A percentile compares a stretch with the other conserved stretches of the same genome.
Conservation (phyloP, 2,329 filamentous ascomycete species). For the Aspergillus hiratsukae region DNA sequence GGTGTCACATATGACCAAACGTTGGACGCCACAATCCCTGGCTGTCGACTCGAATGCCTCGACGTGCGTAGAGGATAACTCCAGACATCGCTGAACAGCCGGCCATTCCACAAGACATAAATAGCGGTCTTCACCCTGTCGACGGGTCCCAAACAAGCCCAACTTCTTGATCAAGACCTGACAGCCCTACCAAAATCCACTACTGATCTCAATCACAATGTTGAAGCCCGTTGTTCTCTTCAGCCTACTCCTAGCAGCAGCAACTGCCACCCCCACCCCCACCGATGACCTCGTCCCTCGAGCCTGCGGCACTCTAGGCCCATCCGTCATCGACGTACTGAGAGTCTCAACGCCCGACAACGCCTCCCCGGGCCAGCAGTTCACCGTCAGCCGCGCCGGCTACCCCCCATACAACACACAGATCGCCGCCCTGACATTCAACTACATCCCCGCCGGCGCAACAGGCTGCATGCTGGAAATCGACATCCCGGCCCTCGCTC, state of each 20-base stretch:
- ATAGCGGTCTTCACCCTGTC: neutral
- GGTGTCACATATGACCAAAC: neutral
- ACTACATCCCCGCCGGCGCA: constrained; percentile 9
- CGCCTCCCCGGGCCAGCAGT: constrained; percentile 6
- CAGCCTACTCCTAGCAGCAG: constrained; percentile 1
- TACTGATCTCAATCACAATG: constrained; percentile 2
- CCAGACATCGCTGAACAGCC: too few species aligned
- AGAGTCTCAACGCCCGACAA: constrained; percentile 6
- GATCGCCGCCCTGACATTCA: constrained; percentile 13
- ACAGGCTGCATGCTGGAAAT: constrained; percentile 17
- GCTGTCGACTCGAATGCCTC: neutral
- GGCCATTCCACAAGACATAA: neutral
- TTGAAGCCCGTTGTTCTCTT: constrained; percentile 2
- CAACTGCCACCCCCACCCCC: constrained; percentile 5
- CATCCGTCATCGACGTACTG: constrained; percentile 12
- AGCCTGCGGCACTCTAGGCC: constrained; percentile 11
- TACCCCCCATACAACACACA: constrained; percentile 1
- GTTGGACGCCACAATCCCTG: neutral
- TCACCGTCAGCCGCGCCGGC: constrained; percentile 8
- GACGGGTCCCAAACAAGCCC: neutral
- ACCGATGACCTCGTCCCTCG: constrained; percentile 8
- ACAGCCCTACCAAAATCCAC: neutral
- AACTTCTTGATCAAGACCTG: neutral
- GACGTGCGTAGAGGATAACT: neutral
- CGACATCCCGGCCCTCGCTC: constrained; percentile 7